Base-by-base conservation (phyloP, 495 filamentous ascomycete genomes). In the Aspergillus baeticus region DNA sequence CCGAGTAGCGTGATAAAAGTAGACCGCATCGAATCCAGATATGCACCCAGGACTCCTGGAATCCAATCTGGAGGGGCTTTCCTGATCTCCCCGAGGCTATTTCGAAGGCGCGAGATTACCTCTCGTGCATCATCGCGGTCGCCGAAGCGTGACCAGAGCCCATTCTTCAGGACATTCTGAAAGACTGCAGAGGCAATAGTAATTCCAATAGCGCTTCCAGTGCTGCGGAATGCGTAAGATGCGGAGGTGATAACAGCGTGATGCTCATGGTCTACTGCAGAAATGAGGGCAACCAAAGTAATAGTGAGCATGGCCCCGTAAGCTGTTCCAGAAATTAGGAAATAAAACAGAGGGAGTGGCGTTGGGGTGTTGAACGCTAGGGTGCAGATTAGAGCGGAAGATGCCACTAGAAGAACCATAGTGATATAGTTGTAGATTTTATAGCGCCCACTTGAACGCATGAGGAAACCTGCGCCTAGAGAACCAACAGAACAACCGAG, bases 241-340 rank as follows among this genome's bases (percentile, higher is more conserved):
- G 89, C 87, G 0, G 88, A 91, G 2, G 92, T 96, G 55, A 91
- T 83, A 34, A 94, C 87, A 6, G 92, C 92, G 64, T 96, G 92
- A 53, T 93, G 78, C 6, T 86, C 74, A 66, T 92, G 90, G 43
- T 88, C 86, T 23, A 96, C 91, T 0, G 90, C 85, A 5, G 88
- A 83, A 29, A 97, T 89, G 43, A 91, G 83, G 0, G 89, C 87
- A 10, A 96, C 78, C 29, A 96, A 75, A 0, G 87, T 91, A 29
- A 90, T 77, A 10, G 90, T 95, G 33, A 97, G 78, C 73, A 88
- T 89, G 42, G 84, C 86, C 17, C 89, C 89, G 45, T 94, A 90
- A 5, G 88, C 87, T 1, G 74, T 64, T 10, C 92, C 92, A 22
- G 81, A 65, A 14, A 90, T 62, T 55, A 85, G 80, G 66, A 95